These are phyloP conservation scores for Amanita muscaria DNA, from an alignment of 768 basidiomycete species.

Conservation along the genomic window DNA sequence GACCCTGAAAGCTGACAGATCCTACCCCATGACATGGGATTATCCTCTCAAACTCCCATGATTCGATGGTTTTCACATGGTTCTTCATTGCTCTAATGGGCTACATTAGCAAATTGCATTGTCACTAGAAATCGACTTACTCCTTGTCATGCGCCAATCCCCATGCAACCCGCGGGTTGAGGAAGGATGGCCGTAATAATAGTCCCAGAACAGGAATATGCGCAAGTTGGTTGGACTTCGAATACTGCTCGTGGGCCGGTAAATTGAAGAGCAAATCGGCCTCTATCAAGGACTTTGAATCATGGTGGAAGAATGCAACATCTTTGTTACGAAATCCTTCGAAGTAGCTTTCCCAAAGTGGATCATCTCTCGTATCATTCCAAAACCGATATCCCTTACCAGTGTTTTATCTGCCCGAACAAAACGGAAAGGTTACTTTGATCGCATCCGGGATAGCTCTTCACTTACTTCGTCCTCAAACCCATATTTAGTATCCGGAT, in stretches of 20 bases:
- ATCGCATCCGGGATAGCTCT: not conserved
- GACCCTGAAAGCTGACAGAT: not conserved
- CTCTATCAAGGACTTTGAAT: slow-evolving; percentile 64
- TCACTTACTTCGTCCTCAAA: slow-evolving; percentile 57
- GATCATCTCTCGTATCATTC: not conserved
- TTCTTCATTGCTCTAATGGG: slow-evolving; percentile 39
- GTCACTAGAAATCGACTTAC: slow-evolving; percentile 18
- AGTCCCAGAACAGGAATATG: slow-evolving; percentile 18
- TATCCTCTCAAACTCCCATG: slow-evolving; percentile 68
- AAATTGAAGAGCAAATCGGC: slow-evolving; percentile 84
- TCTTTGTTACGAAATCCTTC: slow-evolving; percentile 69
- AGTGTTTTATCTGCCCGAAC: slow-evolving; percentile 36
- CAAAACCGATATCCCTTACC: slow-evolving; percentile 21
- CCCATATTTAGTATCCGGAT: slow-evolving; percentile 57
- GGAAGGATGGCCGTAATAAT: slow-evolving; percentile 28
- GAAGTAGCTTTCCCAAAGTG: slow-evolving; percentile 44
- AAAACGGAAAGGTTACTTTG: not conserved
- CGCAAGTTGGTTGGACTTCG: slow-evolving; percentile 25
- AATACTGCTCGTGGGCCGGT: slow-evolving; percentile 56
- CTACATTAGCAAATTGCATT: not conserved
- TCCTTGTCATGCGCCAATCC: slow-evolving; percentile 28
- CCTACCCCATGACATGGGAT: slow-evolving; percentile 61
- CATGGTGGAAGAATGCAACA: slow-evolving; percentile 70
- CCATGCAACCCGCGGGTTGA: slow-evolving; percentile 27
- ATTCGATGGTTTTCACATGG: slow-evolving; percentile 54